Conservation (phyloP, 352 stramenopile species). For the Globisporangium parvum region DNA sequence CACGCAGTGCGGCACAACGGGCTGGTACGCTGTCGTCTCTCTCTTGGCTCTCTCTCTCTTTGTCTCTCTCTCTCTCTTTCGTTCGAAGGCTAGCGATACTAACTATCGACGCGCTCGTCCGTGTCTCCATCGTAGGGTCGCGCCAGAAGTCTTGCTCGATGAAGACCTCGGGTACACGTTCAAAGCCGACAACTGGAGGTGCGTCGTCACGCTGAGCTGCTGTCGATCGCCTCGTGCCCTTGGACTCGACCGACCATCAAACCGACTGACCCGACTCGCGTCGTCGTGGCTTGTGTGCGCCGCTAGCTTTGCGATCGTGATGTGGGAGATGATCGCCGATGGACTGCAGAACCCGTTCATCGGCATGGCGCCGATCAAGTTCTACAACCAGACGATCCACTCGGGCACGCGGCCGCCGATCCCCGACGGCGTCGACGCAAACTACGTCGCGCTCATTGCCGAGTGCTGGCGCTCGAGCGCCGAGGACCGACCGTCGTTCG, state of each 20-base stretch:
- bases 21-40: constrained; percentile 42
- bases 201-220: neutral
- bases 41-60: neutral
- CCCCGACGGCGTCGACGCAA: constrained; percentile 53
- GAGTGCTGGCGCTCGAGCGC: constrained; percentile 84
- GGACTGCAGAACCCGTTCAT: constrained; percentile 80
- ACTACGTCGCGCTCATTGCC: constrained; percentile 71
- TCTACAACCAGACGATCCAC: constrained; percentile 87
- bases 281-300: neutral
- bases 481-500: constrained; percentile 63
- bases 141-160: constrained; percentile 81
- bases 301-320: constrained; percentile 81
- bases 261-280: neutral
- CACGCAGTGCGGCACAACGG: constrained; percentile 83
- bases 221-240: neutral
- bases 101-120: too few relatives aligned
- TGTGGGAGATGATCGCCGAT: constrained; percentile 89
- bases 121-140: constrained; percentile 47
- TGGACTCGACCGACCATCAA: too few relatives aligned
- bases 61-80: neutral
- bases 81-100: neutral
- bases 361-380: constrained; percentile 87
- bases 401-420: constrained; percentile 66
- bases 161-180: constrained; percentile 87
- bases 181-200: constrained; percentile 90